Percentiles rank a stretch among this genome's conserved stretches.
Conservation (phyloP, 108 stramenopile species). For the Hondaea fermentalgiana region DNA sequence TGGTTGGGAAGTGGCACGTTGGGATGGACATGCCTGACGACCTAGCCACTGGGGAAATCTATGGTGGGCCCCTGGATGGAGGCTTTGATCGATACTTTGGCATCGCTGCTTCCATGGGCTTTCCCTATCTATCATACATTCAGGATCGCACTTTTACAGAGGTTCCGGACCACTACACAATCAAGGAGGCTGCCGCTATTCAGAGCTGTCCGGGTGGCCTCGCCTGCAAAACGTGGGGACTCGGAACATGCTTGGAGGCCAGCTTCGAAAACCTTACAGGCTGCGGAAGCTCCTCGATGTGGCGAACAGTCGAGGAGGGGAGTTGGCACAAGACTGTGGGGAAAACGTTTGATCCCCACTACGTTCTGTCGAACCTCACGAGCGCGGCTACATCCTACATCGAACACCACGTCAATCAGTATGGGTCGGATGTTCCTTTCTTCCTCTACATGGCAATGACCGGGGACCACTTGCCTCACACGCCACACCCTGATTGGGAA, state of each 20-base stretch:
- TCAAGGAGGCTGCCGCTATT: too few relatives aligned
- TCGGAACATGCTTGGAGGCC: too few relatives aligned
- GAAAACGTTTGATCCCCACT: too few relatives aligned
- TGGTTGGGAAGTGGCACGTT: slow-evolving; percentile 72
- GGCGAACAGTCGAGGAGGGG: too few relatives aligned
- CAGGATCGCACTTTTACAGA: not conserved
- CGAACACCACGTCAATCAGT: too few relatives aligned
- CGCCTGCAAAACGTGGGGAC: too few relatives aligned
- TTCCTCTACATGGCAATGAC: not conserved
- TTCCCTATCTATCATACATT: not conserved
- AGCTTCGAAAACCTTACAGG: too few relatives aligned
- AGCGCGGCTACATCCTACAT: too few relatives aligned
- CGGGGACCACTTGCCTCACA: not conserved
- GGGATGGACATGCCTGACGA: slow-evolving; percentile 45
- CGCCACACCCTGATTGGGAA: not conserved
- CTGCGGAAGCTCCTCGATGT: too few relatives aligned
- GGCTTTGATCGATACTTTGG: slow-evolving; percentile 71
- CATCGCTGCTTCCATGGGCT: slow-evolving; percentile 40
- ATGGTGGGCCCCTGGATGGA: slow-evolving; percentile 52
- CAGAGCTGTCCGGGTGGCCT: too few relatives aligned
- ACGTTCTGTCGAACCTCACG: too few relatives aligned
- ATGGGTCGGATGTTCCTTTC: not conserved
- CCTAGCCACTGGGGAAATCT: not conserved
- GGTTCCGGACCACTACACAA: not conserved
- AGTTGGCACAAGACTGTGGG: too few relatives aligned